Conservation (phyloP, 352 stramenopile species). For the Phytopythium boreale region DNA sequence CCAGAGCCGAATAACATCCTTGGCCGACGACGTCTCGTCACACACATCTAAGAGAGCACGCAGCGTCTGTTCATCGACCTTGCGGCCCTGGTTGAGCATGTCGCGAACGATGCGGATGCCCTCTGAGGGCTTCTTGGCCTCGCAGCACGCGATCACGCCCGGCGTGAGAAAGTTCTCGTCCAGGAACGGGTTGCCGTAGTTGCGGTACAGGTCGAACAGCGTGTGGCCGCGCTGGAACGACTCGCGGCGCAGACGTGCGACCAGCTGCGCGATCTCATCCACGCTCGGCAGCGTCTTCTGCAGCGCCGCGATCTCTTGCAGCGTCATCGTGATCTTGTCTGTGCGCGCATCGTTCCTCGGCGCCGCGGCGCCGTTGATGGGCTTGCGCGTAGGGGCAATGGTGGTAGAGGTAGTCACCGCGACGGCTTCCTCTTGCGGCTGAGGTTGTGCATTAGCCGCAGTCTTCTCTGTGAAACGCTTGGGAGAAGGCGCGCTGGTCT, state of each 20-base stretch:
- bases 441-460: neutral
- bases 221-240: slow-evolving; percentile 76
- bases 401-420: neutral
- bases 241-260: slow-evolving; percentile 54
- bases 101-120: slow-evolving; percentile 79
- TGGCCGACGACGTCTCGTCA: slow-evolving; percentile 58
- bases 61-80: slow-evolving; percentile 72
- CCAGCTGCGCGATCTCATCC: slow-evolving; percentile 55
- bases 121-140: slow-evolving; percentile 66
- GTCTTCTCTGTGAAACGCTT: neutral
- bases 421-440: neutral
- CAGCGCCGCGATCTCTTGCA: slow-evolving; percentile 69
- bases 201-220: slow-evolving; percentile 84
- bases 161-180: slow-evolving; percentile 81
- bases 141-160: slow-evolving; percentile 74
- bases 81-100: slow-evolving; percentile 84
- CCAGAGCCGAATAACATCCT: slow-evolving; percentile 69
- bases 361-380: neutral
- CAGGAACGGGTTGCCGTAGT: slow-evolving; percentile 82
- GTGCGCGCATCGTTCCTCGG: slow-evolving; percentile 5
- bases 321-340: slow-evolving; percentile 69
- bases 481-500: neutral
- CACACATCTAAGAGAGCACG: slow-evolving; percentile 70
- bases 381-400: neutral
- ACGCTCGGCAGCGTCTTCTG: slow-evolving; percentile 75